These are phyloP conservation scores for Graphiopsis chlorocephala DNA, from an alignment of 2,329 filamentous ascomycete genomes.

Conservation along the genomic window DNA sequence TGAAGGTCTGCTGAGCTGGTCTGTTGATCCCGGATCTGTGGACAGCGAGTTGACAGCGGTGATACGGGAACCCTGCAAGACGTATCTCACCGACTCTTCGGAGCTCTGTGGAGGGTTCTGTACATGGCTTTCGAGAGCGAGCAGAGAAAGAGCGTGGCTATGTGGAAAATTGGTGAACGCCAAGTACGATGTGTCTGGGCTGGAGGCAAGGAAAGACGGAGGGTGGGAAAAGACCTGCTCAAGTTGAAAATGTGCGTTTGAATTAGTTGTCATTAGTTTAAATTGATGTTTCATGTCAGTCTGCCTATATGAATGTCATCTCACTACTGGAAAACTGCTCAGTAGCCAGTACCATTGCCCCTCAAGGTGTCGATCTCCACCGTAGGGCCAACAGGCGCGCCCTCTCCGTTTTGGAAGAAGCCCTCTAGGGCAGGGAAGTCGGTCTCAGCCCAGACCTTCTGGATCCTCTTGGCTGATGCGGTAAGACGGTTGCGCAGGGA, in stretches of 20 bases:
- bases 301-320: neutral
- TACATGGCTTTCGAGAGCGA: constrained; percentile 34
- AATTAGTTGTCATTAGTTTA: neutral
- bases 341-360: constrained; percentile 10
- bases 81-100: constrained; percentile 30
- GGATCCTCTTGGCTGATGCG: constrained; percentile 12
- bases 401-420: constrained; percentile 7
- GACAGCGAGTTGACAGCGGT: constrained; percentile 36
- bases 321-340: neutral
- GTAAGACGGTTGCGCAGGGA: constrained; percentile 3
- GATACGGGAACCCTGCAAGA: constrained; percentile 34
- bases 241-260: constrained; percentile 32
- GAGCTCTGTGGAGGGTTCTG: constrained; percentile 35
- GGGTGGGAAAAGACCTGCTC: constrained; percentile 35
- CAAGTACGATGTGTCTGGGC: constrained; percentile 39
- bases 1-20: constrained; percentile 31
- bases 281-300: neutral
- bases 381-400: constrained; percentile 1
- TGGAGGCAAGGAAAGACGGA: constrained; percentile 34
- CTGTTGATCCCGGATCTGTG: constrained; percentile 40
- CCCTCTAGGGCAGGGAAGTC: constrained; percentile 12
- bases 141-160: constrained; percentile 36
- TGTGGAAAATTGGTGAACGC: constrained; percentile 37
- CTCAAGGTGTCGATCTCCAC: constrained; percentile 8
- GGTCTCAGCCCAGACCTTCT: constrained; percentile 15